Evolutionary conservation across 805 yeast species (phyloP), one percentile per base, ranked within the genome.

Genomic region (Candida alai): DNA sequence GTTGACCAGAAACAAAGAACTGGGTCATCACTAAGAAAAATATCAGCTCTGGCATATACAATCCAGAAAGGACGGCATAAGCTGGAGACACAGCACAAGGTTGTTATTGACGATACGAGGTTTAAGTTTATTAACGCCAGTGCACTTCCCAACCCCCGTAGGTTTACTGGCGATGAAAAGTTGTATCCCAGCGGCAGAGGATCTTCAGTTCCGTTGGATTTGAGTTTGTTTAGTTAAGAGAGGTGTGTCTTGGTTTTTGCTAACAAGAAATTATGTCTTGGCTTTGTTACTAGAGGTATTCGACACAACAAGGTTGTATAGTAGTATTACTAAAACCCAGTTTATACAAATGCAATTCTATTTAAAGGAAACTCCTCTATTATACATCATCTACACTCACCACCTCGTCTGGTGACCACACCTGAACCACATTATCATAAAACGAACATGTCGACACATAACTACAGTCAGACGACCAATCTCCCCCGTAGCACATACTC

Each of bases 101-200:
- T 77, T 3, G 63, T 58, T 4, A 84, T 87, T 32, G 86, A 85
- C 45, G 93, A 84, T 52, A 56, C 56, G 9, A 65, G 89, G 47
- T 88, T 80, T 65, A 74, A 70, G 44, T 89, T 86, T 67, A 52
- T 65, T 3, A 84, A 84, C 53, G 70, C 73, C 12, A 58, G 62
- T 27, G 82, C 86, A 16, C 65, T 93, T 28, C 97, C 98, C 0
- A 78, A 77, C 46, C 97, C 98, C n/a, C 70, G 97, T 45, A 71
- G 74, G 32, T 87, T 84, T 51, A 72, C 71, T 30, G 55, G 52
- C 2, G 50, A 43, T 12, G 73, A 73, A 39, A 88, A 90, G 55
- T 64, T 88, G 44, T 93, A 93, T 61, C 96, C 97, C 12, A 85
- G 96, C 60, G 97, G 97, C 10, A 73, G 96, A 47, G 97, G 97